Conservation (phyloP, 768 basidiomycete species). For the Dioszegia hungarica region DNA sequence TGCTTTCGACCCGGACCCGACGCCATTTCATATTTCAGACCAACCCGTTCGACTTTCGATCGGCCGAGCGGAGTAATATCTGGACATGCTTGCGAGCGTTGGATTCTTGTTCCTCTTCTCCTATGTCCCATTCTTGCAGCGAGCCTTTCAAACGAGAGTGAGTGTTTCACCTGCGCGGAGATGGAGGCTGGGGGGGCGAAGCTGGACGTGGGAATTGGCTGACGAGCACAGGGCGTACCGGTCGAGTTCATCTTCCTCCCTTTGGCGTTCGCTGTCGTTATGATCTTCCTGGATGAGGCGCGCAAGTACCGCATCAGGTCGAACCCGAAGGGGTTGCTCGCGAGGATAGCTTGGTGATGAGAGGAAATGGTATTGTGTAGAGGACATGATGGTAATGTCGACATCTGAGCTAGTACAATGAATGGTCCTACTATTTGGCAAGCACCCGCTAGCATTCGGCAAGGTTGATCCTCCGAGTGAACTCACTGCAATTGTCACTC, state of each 20-base stretch:
- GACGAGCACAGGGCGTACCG: slow-evolving; percentile 41
- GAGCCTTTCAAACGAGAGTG: slow-evolving; percentile 55
- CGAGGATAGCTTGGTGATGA: slow-evolving; percentile 50
- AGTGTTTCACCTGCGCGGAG: slow-evolving; percentile 42
- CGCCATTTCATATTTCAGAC: slow-evolving; percentile 59
- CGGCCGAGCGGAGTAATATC: slow-evolving; percentile 49
- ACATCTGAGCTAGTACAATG: too few relatives aligned
- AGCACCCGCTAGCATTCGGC: too few relatives aligned
- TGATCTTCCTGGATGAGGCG: slow-evolving; percentile 46
- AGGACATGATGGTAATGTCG: too few relatives aligned
- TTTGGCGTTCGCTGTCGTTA: slow-evolving; percentile 51
- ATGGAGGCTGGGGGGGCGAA: not conserved
- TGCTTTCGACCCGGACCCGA: slow-evolving; percentile 59
- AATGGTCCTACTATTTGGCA: too few relatives aligned
- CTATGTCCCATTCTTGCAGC: slow-evolving; percentile 53
- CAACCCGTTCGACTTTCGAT: slow-evolving; percentile 50
- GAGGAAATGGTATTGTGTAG: too few relatives aligned
- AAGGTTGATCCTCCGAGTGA: too few relatives aligned
- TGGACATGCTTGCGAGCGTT: slow-evolving; percentile 53
- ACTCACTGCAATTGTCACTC: too few relatives aligned
- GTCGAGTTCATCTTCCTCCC: slow-evolving; percentile 57
- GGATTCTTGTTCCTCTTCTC: slow-evolving; percentile 53
- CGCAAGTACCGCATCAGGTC: slow-evolving; percentile 44
- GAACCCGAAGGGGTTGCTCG: slow-evolving; percentile 42
- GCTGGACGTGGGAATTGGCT: too few relatives aligned